A percentile compares a stretch with the other conserved stretches of the same genome.
phyloP scores from a whole-genome alignment of 805 yeast species.

The baker's yeast (Saccharomyces cerevisiae) region DNA sequence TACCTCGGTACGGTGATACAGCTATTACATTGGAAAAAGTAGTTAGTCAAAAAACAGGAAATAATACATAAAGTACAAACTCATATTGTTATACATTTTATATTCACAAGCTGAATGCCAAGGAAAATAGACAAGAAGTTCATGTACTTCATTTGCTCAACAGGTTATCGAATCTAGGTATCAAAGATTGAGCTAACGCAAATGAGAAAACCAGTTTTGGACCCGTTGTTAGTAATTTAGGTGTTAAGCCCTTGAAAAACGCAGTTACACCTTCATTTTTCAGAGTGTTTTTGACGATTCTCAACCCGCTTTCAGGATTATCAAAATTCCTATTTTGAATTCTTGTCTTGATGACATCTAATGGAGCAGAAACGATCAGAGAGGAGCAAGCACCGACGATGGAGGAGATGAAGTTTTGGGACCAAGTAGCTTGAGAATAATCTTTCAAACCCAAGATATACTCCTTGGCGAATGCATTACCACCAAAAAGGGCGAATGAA shows the following conservation, averaged over 20 bases:
- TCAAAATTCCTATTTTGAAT: constrained; percentile 95
- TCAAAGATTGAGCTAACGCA: constrained; percentile 93
- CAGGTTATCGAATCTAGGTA: constrained; percentile 86
- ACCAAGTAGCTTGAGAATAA: constrained; percentile 88
- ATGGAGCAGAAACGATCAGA: constrained; percentile 91
- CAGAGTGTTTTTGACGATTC: constrained; percentile 85
- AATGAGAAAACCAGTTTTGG: constrained; percentile 97
- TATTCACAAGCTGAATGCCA: not conserved
- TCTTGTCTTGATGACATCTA: constrained; percentile 96
- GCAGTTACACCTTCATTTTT: constrained; percentile 84
- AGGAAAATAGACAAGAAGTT: not conserved
- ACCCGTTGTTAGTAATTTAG: constrained; percentile 93
- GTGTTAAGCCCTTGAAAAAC: constrained; percentile 94
- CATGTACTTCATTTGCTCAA: constrained; percentile 31
- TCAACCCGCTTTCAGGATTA: constrained; percentile 88
- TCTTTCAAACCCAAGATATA: constrained; percentile 80
- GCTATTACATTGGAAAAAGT: not conserved
- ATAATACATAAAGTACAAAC: not conserved
- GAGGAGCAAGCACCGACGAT: constrained; percentile 96
- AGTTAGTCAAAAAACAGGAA: not conserved
- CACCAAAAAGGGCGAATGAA: constrained; percentile 94
- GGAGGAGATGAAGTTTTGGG: constrained; percentile 89
- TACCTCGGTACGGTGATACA: not conserved
- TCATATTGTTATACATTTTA: not conserved
- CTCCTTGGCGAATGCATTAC: constrained; percentile 97